phyloP scores from a whole-genome alignment of 2,329 filamentous ascomycete genomes.

The Microdochium trichocladiopsis region DNA sequence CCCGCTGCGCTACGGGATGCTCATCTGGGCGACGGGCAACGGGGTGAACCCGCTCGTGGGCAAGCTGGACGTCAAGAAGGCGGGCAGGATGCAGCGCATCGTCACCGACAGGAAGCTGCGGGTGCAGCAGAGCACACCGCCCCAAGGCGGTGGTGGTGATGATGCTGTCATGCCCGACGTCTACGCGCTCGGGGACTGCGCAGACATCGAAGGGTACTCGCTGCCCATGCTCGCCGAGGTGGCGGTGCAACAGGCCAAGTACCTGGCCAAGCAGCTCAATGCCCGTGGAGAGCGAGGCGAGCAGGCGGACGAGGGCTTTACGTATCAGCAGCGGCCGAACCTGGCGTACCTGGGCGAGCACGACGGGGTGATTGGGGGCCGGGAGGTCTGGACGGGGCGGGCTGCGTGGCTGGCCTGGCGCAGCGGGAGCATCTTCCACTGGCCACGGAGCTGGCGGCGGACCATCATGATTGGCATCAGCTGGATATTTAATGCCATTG shows the following conservation, averaged over 20 bases:
- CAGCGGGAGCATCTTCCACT: slow-evolving; percentile 23
- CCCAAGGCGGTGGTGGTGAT: background rate
- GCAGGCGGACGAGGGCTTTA: background rate
- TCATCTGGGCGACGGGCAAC: slow-evolving; percentile 14
- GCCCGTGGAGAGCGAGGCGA: no score
- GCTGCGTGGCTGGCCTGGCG: slow-evolving; percentile 35
- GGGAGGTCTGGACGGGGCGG: slow-evolving; percentile 28
- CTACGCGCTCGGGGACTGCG: slow-evolving; percentile 27
- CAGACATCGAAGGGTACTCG: slow-evolving; percentile 25
- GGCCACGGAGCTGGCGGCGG: slow-evolving; percentile 23
- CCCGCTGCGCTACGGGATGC: slow-evolving; percentile 5
- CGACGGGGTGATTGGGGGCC: slow-evolving; percentile 31
- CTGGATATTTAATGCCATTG: slow-evolving; percentile 21
- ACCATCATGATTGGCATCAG: slow-evolving; percentile 22
- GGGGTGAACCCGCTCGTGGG: slow-evolving; percentile 13
- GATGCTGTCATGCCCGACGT: slow-evolving; percentile 13
- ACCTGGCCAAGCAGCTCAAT: slow-evolving; percentile 15
- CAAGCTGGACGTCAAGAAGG: slow-evolving; percentile 11
- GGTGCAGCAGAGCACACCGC: slow-evolving; percentile 16
- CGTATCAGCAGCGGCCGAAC: slow-evolving; percentile 25
- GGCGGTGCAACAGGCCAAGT: slow-evolving; percentile 28
- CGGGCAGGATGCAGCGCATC: slow-evolving; percentile 8
- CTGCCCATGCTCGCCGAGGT: slow-evolving; percentile 27
- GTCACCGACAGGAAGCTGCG: slow-evolving; percentile 10
- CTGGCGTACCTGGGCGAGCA: slow-evolving; percentile 31